phyloP scores from a whole-genome alignment of 2,329 filamentous ascomycete species.

The Ceratocystis alfenasii region DNA sequence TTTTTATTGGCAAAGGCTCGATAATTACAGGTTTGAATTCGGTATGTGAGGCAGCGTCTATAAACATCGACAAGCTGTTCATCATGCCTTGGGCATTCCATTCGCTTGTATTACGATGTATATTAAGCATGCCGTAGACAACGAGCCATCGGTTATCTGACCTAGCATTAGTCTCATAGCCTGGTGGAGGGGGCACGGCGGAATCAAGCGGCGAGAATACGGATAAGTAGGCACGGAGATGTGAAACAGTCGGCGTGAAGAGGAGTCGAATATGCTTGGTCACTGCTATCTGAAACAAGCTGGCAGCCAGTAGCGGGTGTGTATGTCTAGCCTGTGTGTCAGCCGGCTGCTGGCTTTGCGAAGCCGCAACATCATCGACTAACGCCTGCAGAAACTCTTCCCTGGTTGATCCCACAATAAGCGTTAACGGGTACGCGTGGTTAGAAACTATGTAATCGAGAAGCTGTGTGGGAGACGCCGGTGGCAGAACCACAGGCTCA shows the following conservation, averaged over 20 bases:
- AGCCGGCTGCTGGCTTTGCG: slow-evolving; percentile 21
- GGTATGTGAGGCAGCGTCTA: slow-evolving; percentile 45
- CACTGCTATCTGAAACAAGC: slow-evolving; percentile 56
- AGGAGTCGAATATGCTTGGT: slow-evolving; percentile 56
- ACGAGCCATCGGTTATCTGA: slow-evolving; percentile 38
- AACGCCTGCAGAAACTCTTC: slow-evolving; percentile 53
- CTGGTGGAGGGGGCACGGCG: slow-evolving; percentile 31
- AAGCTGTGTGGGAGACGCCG: slow-evolving; percentile 47
- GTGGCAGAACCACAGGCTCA: slow-evolving; percentile 37
- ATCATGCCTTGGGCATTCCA: slow-evolving; percentile 65
- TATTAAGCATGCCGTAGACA: slow-evolving; percentile 51
- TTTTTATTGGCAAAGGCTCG: slow-evolving; percentile 31
- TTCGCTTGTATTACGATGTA: slow-evolving; percentile 57
- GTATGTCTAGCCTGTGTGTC: slow-evolving; percentile 25
- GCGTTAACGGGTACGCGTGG: slow-evolving; percentile 46
- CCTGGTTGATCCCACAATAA: slow-evolving; percentile 59
- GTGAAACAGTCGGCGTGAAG: slow-evolving; percentile 64
- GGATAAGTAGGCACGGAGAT: slow-evolving; percentile 64
- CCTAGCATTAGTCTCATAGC: slow-evolving; percentile 20
- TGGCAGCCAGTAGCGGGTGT: slow-evolving; percentile 42
- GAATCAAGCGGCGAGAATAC: slow-evolving; percentile 36
- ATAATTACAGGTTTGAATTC: slow-evolving; percentile 36
- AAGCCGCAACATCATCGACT: slow-evolving; percentile 34
- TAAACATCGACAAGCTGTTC: slow-evolving; percentile 47
- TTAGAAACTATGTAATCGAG: slow-evolving; percentile 51